These are phyloP conservation scores for Arctium minus DNA, from an alignment of 129 eudicot genomes.

Conservation along the genomic window DNA sequence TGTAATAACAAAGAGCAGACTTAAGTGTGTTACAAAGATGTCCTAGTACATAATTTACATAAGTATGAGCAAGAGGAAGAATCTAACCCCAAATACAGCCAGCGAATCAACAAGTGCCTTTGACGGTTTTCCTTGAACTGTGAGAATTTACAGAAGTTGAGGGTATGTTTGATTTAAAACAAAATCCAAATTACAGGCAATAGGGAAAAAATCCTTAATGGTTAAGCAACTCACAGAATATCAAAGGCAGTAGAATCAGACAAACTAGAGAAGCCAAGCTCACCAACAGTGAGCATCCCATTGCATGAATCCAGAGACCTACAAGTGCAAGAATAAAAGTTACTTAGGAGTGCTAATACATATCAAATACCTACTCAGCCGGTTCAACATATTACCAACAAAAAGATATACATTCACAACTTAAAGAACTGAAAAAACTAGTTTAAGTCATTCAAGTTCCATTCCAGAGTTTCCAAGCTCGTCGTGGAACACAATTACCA, in stretches of 20 bases:
- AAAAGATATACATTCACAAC: too few species aligned
- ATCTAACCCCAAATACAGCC: conserved; percentile 93
- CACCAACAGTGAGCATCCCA: conserved; percentile 94
- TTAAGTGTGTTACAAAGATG: neutral
- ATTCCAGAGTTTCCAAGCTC: too few species aligned
- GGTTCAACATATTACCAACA: too few species aligned
- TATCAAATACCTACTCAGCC: neutral
- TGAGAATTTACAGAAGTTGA: conserved; percentile 19
- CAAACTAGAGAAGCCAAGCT: conserved; percentile 97
- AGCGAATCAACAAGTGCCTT: conserved; percentile 76
- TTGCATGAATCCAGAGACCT: conserved; percentile 89
- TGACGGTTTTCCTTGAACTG: conserved; percentile 91
- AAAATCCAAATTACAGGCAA: neutral
- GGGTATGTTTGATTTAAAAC: neutral
- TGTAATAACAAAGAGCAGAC: neutral
- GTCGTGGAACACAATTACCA: too few species aligned
- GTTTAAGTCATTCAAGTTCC: neutral
- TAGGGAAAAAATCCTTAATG: neutral
- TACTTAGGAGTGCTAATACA: neutral
- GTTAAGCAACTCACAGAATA: conserved; percentile 63
- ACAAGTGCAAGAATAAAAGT: neutral
- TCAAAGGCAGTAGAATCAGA: conserved; percentile 74
- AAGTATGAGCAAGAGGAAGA: conserved; percentile 5
- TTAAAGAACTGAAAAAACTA: neutral
- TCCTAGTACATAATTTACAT: neutral